Evolutionary conservation across 2,329 filamentous ascomycete species (phyloP).

Genomic region (Sarocladium strictum): DNA sequence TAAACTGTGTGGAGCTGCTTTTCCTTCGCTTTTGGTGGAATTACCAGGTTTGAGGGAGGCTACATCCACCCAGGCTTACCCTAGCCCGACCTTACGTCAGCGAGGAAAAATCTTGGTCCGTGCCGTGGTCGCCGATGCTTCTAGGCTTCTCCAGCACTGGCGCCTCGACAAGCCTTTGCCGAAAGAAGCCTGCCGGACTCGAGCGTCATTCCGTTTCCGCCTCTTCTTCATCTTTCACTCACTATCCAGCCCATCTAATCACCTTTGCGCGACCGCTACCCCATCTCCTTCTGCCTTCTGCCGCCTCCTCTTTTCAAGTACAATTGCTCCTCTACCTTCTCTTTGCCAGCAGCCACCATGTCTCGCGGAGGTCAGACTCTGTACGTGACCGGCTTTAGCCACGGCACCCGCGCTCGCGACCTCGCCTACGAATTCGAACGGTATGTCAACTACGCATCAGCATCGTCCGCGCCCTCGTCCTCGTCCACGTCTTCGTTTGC

Average conservation of each 20-base stretch:
- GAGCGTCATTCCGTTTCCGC: constrained; percentile 3
- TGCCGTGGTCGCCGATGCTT: background rate
- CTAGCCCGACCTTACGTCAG: constrained; percentile 14
- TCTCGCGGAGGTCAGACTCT: constrained; percentile 91
- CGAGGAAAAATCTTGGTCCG: constrained; percentile 13
- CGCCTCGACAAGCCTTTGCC: constrained; percentile 11
- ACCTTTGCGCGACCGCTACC: constrained; percentile 4
- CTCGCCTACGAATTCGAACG: constrained; percentile 99
- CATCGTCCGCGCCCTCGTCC: constrained; percentile 30
- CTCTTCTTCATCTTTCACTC: background rate
- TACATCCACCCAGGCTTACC: background rate
- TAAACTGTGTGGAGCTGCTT: background rate
- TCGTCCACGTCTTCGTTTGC: constrained; percentile 27
- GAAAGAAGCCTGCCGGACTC: background rate
- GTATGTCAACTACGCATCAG: constrained; percentile 63
- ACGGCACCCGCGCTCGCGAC: constrained; percentile 96
- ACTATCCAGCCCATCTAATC: background rate
- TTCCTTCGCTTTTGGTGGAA: too few species aligned
- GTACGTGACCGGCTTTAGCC: constrained; percentile 98
- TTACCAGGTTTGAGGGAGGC: too few species aligned
- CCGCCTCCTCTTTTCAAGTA: background rate
- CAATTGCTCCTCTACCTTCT: constrained; percentile 12
- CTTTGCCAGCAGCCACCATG: constrained; percentile 48
- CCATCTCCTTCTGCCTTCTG: background rate
- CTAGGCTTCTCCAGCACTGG: background rate